Evolutionary conservation across 306 rosid genomes (phyloP).

Genomic region (Gastrolobium bilobum): DNA sequence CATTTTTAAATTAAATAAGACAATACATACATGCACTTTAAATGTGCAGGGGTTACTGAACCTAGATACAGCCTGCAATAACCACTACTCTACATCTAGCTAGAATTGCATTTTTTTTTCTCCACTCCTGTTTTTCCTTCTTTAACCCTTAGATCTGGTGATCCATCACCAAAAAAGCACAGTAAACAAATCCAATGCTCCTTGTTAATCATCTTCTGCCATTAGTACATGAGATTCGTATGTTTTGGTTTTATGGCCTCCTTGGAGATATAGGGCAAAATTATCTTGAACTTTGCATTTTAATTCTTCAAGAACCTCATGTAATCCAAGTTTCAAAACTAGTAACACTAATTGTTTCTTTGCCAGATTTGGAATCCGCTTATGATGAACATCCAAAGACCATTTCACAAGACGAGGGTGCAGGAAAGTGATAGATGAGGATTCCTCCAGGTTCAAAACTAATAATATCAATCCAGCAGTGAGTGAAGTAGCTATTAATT

Average conservation of each 20-base stretch:
- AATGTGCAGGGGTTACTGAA: not conserved
- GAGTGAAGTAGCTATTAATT: slow-evolving; percentile 44
- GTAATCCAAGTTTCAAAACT: slow-evolving; percentile 55
- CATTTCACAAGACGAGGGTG: slow-evolving; percentile 65
- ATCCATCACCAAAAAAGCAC: not conserved
- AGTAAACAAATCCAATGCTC: too few species aligned
- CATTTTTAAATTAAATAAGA: too few species aligned
- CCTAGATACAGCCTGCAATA: slow-evolving; percentile 40
- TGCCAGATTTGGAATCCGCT: slow-evolving; percentile 51
- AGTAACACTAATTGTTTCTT: slow-evolving; percentile 55
- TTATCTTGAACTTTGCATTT: slow-evolving; percentile 49
- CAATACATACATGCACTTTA: too few species aligned
- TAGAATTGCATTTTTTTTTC: slow-evolving; percentile 6
- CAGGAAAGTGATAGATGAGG: slow-evolving; percentile 65
- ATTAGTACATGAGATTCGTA: slow-evolving; percentile 38
- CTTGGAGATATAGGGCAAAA: slow-evolving; percentile 49
- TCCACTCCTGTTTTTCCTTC: not conserved
- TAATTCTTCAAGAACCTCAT: slow-evolving; percentile 57
- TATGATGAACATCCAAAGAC: slow-evolving; percentile 58
- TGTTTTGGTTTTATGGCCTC: slow-evolving; percentile 52
- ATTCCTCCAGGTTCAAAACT: slow-evolving; percentile 51
- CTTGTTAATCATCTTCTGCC: slow-evolving; percentile 52
- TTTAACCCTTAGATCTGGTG: slow-evolving; percentile 10
- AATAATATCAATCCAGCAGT: slow-evolving; percentile 59
- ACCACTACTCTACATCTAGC: slow-evolving; percentile 10